phyloP scores from a whole-genome alignment of 2,329 filamentous ascomycete genomes.

The Colletotrichum truncatum region DNA sequence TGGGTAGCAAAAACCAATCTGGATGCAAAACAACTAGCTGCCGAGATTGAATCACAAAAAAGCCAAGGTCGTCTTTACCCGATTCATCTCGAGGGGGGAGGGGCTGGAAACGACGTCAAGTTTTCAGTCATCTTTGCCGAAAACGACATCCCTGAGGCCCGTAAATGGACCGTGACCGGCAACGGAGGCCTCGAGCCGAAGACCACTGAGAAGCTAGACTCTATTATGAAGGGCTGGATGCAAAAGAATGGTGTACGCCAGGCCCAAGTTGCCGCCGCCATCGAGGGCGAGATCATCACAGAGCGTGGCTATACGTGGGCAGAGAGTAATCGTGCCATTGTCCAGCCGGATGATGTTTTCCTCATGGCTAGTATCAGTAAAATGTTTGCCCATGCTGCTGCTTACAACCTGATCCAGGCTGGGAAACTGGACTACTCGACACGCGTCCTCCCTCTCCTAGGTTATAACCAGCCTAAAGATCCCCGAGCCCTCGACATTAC shows the following conservation, averaged over 20 bases:
- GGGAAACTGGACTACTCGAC: conserved; percentile 11
- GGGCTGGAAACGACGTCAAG: background rate
- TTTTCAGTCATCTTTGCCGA: conserved; percentile 31
- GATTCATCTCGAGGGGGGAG: conserved; percentile 28
- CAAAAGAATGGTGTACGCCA: conserved; percentile 27
- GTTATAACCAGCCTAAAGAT: conserved; percentile 14
- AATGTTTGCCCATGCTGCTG: conserved; percentile 29
- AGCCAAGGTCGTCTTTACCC: conserved; percentile 19
- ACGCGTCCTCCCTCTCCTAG: conserved; percentile 11
- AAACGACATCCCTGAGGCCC: background rate
- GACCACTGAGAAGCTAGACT: conserved; percentile 1
- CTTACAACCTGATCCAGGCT: conserved; percentile 24
- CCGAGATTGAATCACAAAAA: conserved; percentile 16
- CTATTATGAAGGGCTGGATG: conserved; percentile 23
- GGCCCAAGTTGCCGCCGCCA: conserved; percentile 26
- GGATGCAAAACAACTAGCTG: background rate
- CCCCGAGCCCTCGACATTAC: conserved; percentile 23
- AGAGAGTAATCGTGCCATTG: conserved; percentile 22
- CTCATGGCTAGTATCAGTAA: conserved; percentile 31
- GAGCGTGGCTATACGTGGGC: conserved; percentile 31
- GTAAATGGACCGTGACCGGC: conserved; percentile 25
- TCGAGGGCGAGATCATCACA: conserved; percentile 11
- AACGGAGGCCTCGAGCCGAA: conserved; percentile 15
- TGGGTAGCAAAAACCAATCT: conserved; percentile 22
- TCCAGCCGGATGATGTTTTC: conserved; percentile 25